These are phyloP conservation scores for Spizellomyces sp. DNA, from an alignment of 192 early-diverging fungal genomes.

Conservation along the genomic window DNA sequence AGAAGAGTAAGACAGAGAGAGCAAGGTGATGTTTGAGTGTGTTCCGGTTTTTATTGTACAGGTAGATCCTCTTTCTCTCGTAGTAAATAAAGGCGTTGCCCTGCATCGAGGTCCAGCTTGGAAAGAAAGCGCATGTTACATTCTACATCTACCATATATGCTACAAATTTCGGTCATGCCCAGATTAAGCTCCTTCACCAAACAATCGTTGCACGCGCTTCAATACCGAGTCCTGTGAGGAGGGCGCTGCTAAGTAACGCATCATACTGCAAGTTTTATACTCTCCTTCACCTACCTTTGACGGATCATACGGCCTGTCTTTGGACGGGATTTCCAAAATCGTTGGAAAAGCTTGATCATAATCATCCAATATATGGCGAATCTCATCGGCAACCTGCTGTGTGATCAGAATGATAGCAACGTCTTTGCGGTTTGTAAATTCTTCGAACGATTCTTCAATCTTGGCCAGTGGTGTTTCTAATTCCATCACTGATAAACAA, in stretches of 20 bases:
- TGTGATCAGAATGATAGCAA: constrained; percentile 97
- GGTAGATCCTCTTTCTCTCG: no score
- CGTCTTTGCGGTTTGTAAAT: constrained; percentile 91
- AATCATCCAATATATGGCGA: constrained; percentile 84
- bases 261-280: not conserved
- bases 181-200: constrained; percentile 40
- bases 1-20: not conserved
- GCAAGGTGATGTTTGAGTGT: not conserved
- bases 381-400: constrained; percentile 97
- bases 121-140: no score
- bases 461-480: constrained; percentile 55
- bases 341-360: constrained; percentile 92
- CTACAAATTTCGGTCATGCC: no score
- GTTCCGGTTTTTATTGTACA: not conserved
- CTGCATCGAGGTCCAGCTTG: no score
- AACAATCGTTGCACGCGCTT: constrained; percentile 57
- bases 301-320: constrained; percentile 95
- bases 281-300: constrained; percentile 42
- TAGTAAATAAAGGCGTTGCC: no score
- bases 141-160: not conserved
- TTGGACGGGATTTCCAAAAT: constrained; percentile 99
- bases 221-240: constrained; percentile 52
- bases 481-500: not conserved
- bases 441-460: constrained; percentile 73
- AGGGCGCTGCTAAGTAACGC: not conserved